Base-by-base conservation (phyloP, 129 eudicot species). In the Escallonia rubra region DNA sequence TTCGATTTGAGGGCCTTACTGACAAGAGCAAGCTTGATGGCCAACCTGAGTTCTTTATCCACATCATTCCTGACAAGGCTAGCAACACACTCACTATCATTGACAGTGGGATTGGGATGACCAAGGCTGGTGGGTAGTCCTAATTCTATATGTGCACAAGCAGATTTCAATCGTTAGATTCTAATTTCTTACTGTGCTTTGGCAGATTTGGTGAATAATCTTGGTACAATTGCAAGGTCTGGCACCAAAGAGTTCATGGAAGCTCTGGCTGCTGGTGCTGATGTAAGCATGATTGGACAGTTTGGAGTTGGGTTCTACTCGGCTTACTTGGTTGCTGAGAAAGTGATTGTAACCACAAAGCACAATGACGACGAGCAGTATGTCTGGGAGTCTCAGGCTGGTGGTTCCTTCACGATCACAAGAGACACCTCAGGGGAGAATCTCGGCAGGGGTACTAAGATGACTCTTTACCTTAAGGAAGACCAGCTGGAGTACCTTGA, bases 231-330 rank as follows among this genome's bases (percentile, higher is more conserved):
- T 68, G 96, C 96, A 4, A 71, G 96, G 74, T 89, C 96, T 47
- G 96, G 96, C 1, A 89, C 96, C 54, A 89, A 89, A 54, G 96
- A 89, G 57, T 89, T 89, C 84, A 89, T 89, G 96, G 96, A 89
- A 72, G 96, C 96, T 43, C 78, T 89, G 52, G 80, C 93, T 40
- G 96, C 96, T 62, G 96, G 96, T 44, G 96, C 96, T 65, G 96
- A 89, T 81, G 93, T 89, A 13, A 89, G 96, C 82, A 89, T 89
- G 96, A 89, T 89, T 68, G 96, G 96, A 2, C 96, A 89, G 74
- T 89, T 89, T 64, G 96, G 96, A 85, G 96, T 89, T 63, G 96
- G 96, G 78, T 89, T 89, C 82, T 89, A 89, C 79, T 89, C 96
- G 40, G 90, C 96, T 10, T 89, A 89, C 67, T 72, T 89, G 79